Conservation (phyloP, 2,329 filamentous ascomycete genomes). For the Xylariaceae sp. region DNA sequence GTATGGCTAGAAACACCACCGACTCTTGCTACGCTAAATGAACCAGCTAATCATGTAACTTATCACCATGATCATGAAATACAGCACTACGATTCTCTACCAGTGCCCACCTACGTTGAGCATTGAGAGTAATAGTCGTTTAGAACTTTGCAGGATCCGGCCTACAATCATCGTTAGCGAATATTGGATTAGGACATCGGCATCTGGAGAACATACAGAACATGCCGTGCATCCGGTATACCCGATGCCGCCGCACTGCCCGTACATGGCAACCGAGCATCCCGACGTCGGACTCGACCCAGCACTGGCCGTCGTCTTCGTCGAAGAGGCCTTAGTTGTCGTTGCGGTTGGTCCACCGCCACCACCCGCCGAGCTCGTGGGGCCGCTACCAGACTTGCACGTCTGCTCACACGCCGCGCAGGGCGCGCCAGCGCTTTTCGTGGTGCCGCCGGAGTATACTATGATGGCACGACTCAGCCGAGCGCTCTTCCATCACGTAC, state of each 20-base stretch:
- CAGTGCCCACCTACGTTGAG: neutral
- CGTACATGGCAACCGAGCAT: constrained; percentile 32
- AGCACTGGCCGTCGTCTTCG: constrained; percentile 8
- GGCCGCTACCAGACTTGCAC: constrained; percentile 28
- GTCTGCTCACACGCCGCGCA: constrained; percentile 38
- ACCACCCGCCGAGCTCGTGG: constrained; percentile 23
- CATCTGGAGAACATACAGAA: constrained; percentile 28
- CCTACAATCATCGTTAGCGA: constrained; percentile 28
- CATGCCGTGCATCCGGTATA: constrained; percentile 36
- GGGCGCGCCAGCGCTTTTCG: constrained; percentile 33
- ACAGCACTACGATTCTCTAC: neutral
- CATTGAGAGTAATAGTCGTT: constrained; percentile 40
- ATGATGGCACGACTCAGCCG: constrained; percentile 1
- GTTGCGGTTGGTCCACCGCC: constrained; percentile 20
- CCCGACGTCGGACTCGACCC: constrained; percentile 21
- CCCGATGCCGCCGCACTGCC: constrained; percentile 35
- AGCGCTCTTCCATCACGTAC: neutral
- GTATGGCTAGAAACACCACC: neutral
- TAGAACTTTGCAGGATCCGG: constrained; percentile 31
- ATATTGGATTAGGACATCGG: neutral
- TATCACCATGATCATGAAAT: neutral
- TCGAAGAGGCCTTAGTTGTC: neutral
- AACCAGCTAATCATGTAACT: neutral
- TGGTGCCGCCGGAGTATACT: constrained; percentile 33
- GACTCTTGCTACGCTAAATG: neutral